Base-by-base conservation (phyloP, 2,329 filamentous ascomycete species). In the Epichloe typhina region DNA sequence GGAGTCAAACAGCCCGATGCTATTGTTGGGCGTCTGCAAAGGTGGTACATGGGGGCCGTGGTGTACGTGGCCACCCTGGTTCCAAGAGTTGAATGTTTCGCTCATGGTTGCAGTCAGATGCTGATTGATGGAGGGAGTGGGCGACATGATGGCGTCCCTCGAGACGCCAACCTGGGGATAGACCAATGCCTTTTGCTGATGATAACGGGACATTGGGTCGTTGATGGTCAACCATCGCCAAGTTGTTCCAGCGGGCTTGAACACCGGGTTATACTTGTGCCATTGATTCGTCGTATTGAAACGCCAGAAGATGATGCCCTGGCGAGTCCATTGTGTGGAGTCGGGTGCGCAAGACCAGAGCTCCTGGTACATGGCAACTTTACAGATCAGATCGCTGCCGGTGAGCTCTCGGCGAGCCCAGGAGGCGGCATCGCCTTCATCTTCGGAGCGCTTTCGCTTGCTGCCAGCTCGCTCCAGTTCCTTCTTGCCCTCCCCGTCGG, bases 351-450 rank as follows among this genome's bases (percentile, higher is more conserved):
- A 67, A 3, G 77, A 82, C 72, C 75, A 82, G 37, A 83, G 71
- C 67, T 83, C 80, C 62, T 84, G 80, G 62, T 81, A 79, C 80
- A 83, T 83, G 61, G 77, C 77, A 44, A 83, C 78, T 62, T 76
- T 75, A 56, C 74, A 70, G 48, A 83, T 72, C 51, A 82, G 69
- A 42, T 81, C 76, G 58, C 76, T 75, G 55, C 75, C 73, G 1
- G 74, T 73, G 21, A 60, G 61, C 52, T 69, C 66, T 5, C 67
- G 65, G 2, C 66, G 63, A 5, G 65, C 60, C 67, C 67, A 69
- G 1, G 66, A 64, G 6, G 66, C 64, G 4, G 67, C 67, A 52
- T 69, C 67, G 12, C 67, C 67, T 40, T 69, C 67, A 50, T 69
- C 66, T 53, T 69, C 67, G 9, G 64, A 66, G 15, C 67, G 61